These are phyloP conservation scores for Bretschneidera sinensis DNA, from an alignment of 345 rosid genomes.

Conservation along the genomic window DNA sequence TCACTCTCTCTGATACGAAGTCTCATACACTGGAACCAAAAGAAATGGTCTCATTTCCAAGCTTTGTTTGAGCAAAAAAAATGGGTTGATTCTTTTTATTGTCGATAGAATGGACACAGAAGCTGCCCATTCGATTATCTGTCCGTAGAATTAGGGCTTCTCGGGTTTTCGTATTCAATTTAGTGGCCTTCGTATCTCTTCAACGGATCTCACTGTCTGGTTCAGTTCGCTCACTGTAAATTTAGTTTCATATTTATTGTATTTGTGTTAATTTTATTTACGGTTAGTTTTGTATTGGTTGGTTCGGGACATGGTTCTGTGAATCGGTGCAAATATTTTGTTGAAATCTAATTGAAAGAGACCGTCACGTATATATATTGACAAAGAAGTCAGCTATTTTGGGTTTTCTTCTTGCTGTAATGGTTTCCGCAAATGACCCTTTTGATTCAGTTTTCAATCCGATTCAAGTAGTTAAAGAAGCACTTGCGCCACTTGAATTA, in stretches of 20 bases:
- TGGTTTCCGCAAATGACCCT: constrained; percentile 72
- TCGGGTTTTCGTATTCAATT: constrained; percentile 1
- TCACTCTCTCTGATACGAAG: neutral
- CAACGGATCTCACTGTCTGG: constrained; percentile 15
- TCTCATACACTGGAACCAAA: neutral
- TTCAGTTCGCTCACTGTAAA: constrained; percentile 5
- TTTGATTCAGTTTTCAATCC: constrained; percentile 55
- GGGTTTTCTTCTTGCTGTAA: constrained; percentile 17
- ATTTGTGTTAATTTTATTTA: neutral
- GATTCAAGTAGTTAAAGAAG: constrained; percentile 68
- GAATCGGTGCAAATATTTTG: neutral
- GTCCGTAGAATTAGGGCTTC: constrained; percentile 11
- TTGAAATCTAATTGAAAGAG: neutral
- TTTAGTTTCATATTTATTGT: neutral
- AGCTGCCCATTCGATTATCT: neutral
- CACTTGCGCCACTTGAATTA: constrained; percentile 50
- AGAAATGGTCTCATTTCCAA: neutral
- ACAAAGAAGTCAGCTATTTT: neutral
- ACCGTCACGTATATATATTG: too few species aligned
- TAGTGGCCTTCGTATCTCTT: neutral
- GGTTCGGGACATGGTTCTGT: neutral
- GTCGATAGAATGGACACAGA: neutral
- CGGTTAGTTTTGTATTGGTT: neutral
- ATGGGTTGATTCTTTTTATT: neutral
- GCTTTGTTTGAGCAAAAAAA: neutral